A percentile compares a stretch with the other conserved stretches of the same genome.
These are phyloP conservation scores for Xylariales sp. DNA, from an alignment of 2,329 filamentous ascomycete species.

Conservation along the genomic window DNA sequence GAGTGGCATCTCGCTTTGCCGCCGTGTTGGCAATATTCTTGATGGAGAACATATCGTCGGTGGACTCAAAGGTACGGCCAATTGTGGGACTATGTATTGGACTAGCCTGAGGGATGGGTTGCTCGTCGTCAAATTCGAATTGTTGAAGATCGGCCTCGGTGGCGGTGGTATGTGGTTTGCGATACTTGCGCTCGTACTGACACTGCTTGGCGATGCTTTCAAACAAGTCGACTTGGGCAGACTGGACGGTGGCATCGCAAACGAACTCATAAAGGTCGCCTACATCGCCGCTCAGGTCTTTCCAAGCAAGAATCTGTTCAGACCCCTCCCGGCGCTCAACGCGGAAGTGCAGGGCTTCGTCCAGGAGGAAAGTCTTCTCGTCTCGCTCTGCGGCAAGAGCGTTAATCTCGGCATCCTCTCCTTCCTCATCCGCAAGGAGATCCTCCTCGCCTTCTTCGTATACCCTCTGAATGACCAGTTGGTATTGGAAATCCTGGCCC, in stretches of 20 bases:
- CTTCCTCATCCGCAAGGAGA: constrained; percentile 82
- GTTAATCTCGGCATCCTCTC: constrained; percentile 73
- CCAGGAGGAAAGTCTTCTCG: constrained; percentile 96
- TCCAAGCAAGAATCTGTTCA: constrained; percentile 88
- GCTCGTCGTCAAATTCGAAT: constrained; percentile 70
- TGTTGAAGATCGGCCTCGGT: constrained; percentile 76
- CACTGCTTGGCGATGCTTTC: constrained; percentile 82
- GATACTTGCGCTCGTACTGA: constrained; percentile 96
- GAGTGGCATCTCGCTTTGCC: constrained; percentile 34
- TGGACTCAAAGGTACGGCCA: constrained; percentile 50
- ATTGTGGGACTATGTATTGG: constrained; percentile 56
- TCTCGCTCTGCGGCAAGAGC: constrained; percentile 77
- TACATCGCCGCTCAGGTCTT: constrained; percentile 86
- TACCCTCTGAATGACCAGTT: constrained; percentile 90
- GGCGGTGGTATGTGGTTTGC: constrained; percentile 72
- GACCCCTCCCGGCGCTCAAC: constrained; percentile 75
- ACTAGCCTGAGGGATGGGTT: constrained; percentile 61
- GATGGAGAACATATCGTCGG: constrained; percentile 52
- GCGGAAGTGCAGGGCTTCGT: constrained; percentile 84
- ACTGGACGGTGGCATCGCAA: constrained; percentile 70
- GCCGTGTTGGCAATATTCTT: constrained; percentile 41
- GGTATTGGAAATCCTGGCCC: constrained; percentile 93
- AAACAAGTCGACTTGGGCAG: constrained; percentile 73
- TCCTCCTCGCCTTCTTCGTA: constrained; percentile 98
- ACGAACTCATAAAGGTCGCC: constrained; percentile 98